Evolutionary conservation across 2,329 filamentous ascomycete genomes (phyloP).

Genomic region (Albifimbria verrucaria): DNA sequence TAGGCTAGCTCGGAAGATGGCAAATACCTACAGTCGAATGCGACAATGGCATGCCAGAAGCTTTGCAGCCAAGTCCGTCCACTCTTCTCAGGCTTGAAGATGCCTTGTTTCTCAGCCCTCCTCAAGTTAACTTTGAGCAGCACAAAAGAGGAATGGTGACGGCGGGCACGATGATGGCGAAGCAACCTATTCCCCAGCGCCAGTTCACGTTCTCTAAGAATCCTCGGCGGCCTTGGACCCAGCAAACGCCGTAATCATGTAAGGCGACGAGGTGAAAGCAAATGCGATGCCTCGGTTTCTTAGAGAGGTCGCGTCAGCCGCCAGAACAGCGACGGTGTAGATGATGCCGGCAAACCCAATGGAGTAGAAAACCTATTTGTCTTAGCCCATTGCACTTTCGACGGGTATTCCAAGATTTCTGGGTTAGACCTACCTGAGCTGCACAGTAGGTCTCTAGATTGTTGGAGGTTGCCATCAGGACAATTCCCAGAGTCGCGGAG

Average conservation of each 20-base stretch:
- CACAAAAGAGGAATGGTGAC: slow-evolving; percentile 56
- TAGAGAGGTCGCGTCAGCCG: slow-evolving; percentile 55
- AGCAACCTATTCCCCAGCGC: slow-evolving; percentile 51
- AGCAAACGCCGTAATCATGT: slow-evolving; percentile 43
- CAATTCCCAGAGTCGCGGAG: slow-evolving; percentile 45
- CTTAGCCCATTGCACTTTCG: neutral
- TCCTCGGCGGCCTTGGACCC: slow-evolving; percentile 19
- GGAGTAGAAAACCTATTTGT: slow-evolving; percentile 53
- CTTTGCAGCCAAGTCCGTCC: slow-evolving; percentile 43
- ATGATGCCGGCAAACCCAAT: slow-evolving; percentile 58
- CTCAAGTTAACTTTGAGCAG: slow-evolving; percentile 53
- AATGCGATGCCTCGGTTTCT: slow-evolving; percentile 35
- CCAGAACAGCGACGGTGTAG: slow-evolving; percentile 62
- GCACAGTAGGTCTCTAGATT: slow-evolving; percentile 43
- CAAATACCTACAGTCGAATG: slow-evolving; percentile 17
- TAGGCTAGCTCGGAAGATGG: neutral
- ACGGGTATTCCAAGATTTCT: neutral
- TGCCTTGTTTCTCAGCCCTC: slow-evolving; percentile 51
- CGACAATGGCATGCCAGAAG: slow-evolving; percentile 23
- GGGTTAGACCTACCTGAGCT: slow-evolving; percentile 34
- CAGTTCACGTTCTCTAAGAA: slow-evolving; percentile 18
- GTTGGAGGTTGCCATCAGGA: slow-evolving; percentile 59
- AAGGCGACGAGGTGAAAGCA: slow-evolving; percentile 37
- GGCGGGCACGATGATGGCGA: slow-evolving; percentile 60
- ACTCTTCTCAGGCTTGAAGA: slow-evolving; percentile 33